phyloP scores from a whole-genome alignment of 768 basidiomycete species.

The Amanita thiersii region DNA sequence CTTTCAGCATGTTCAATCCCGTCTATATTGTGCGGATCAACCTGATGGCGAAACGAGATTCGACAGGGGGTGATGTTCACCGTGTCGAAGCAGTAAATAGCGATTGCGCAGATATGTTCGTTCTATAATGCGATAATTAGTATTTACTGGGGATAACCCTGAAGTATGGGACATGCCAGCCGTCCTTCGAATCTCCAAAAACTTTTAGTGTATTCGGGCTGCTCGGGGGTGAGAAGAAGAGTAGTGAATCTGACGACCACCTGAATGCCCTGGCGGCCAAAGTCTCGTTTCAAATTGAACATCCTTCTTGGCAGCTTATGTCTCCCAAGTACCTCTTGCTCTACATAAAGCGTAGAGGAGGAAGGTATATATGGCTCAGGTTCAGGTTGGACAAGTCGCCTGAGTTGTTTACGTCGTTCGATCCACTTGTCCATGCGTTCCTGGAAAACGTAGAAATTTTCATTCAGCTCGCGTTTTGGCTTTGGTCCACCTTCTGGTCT shows the following conservation, averaged over 20 bases:
- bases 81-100: slow-evolving; percentile 17
- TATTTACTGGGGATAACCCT: background rate
- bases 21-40: slow-evolving; percentile 5
- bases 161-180: slow-evolving; percentile 9
- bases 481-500: background rate
- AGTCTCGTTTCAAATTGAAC: slow-evolving; percentile 11
- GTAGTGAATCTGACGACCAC: slow-evolving; percentile 25
- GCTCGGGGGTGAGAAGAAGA: slow-evolving; percentile 26
- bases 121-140: slow-evolving; percentile 11
- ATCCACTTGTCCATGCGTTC: background rate
- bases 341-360: no score
- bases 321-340: no score
- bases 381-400: background rate
- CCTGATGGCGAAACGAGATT: slow-evolving; percentile 21
- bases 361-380: background rate
- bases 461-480: no score
- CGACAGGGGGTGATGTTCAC: slow-evolving; percentile 21
- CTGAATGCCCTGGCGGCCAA: slow-evolving; percentile 15
- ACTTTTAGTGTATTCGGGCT: slow-evolving; percentile 25
- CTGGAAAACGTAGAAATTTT: background rate
- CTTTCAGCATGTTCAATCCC: slow-evolving; percentile 11
- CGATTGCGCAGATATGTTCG: slow-evolving; percentile 19
- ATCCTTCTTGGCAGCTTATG: no score
- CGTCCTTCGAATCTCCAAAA: slow-evolving; percentile 30
- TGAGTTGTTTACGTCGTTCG: background rate